Percentiles rank a stretch among this genome's conserved stretches.
These are phyloP conservation scores for Euphorbia schlechtendalii DNA, from an alignment of 441 rosid species.

Conservation along the genomic window DNA sequence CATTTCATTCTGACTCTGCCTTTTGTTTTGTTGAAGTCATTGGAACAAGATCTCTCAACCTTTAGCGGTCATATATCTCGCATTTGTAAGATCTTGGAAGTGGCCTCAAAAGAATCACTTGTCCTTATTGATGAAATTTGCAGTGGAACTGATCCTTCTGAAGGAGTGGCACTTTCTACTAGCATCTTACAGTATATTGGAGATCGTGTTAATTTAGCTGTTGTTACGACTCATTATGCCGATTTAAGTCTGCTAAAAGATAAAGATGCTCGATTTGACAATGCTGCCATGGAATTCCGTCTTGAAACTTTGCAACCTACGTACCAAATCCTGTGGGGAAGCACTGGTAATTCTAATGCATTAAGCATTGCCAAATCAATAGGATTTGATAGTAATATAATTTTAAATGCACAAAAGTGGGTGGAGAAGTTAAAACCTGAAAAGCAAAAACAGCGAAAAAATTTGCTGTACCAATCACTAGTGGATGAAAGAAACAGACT, in stretches of 20 bases:
- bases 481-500: slow-evolving; percentile 65
- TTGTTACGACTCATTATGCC: slow-evolving; percentile 85
- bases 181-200: slow-evolving; percentile 67
- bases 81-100: slow-evolving; percentile 60
- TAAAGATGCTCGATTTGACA: slow-evolving; percentile 57
- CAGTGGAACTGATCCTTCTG: slow-evolving; percentile 94
- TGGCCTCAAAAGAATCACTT: slow-evolving; percentile 66
- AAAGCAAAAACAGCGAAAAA: slow-evolving; percentile 56
- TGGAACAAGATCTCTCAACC: slow-evolving; percentile 88
- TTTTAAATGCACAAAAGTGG: slow-evolving; percentile 66
- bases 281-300: slow-evolving; percentile 92
- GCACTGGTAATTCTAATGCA: slow-evolving; percentile 82
- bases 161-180: slow-evolving; percentile 84
- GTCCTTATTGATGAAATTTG: slow-evolving; percentile 92
- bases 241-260: slow-evolving; percentile 83
- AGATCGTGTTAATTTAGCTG: slow-evolving; percentile 49
- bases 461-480: slow-evolving; percentile 61
- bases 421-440: slow-evolving; percentile 70
- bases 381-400: slow-evolving; percentile 59
- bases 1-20: slow-evolving; percentile 34
- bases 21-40: slow-evolving; percentile 55
- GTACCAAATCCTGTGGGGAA: slow-evolving; percentile 77
- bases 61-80: slow-evolving; percentile 84
- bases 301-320: slow-evolving; percentile 78
- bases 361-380: slow-evolving; percentile 71